Evolutionary conservation across 177 flowering plant species (phyloP), one percentile per base, ranked within the genome.

Genomic region (Vitis hybrid): DNA sequence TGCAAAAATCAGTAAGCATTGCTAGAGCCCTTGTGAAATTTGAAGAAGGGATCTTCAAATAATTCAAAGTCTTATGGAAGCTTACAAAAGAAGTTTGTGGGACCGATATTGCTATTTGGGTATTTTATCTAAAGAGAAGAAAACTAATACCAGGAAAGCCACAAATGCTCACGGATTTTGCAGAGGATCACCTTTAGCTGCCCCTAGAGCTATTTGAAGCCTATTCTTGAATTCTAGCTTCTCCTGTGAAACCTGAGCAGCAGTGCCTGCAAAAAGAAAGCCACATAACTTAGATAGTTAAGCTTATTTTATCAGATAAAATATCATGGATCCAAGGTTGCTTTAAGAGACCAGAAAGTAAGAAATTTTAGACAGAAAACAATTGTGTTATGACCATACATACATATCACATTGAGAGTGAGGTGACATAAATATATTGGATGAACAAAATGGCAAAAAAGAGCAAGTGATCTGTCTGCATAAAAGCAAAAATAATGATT

Each of bases 111-210:
- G 54, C 23, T 75, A 18, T 62, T 69, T 21, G 68, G 69, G 65
- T 58, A 55, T 69, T 60, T 61, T 68, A 68, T 50, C 60, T 54
- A 68, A 78, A 75, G 72, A 70, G 62, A 75, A 80, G 76, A 77
- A 78, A 88, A 79, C 78, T 67, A 80, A 85, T 79, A 83, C 86
- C 86, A 83, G 84, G 83, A 82, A 85, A 86, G 87, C 86, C 81
- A 82, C 77, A 83, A 88, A 88, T 84, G 92, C 90, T 91, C 90
- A 82, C 91, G 86, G 86, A 85, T 87, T 88, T 86, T 86, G 88
- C 86, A 88, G 82, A 85, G 79, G 89, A 87, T 94, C 92, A 94
- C 98, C 98, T 94, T 87, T 92, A 84, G 98, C 97, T 78, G 98
- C 98, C 73, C 97, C 97, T 32, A 88, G 77, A 80, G 97, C 93